Evolutionary conservation across 495 filamentous ascomycete genomes (phyloP).

Genomic region (Aspergillus affinis): DNA sequence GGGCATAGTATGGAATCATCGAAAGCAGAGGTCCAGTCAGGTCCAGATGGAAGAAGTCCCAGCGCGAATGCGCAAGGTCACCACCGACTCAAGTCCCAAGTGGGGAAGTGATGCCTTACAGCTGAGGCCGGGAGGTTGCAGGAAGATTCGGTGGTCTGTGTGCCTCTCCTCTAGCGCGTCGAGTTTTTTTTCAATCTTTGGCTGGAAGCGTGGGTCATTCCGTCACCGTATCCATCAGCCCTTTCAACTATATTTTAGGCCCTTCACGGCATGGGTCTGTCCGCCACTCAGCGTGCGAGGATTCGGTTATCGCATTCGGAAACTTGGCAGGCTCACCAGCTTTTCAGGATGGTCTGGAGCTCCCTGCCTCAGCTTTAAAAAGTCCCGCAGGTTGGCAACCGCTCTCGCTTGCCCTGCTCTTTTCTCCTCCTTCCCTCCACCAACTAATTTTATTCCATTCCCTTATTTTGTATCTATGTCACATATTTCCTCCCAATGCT

Average conservation of each 20-base stretch:
- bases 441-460: background rate
- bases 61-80: too few species aligned
- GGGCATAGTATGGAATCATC: too few species aligned
- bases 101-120: background rate
- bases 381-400: background rate
- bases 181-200: background rate
- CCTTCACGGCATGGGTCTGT: background rate
- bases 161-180: background rate
- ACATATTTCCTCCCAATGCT: background rate
- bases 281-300: background rate
- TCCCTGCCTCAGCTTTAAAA: background rate
- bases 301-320: background rate
- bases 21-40: too few species aligned
- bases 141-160: background rate
- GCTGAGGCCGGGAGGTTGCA: background rate
- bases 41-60: too few species aligned
- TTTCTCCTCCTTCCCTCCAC: background rate
- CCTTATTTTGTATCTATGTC: background rate
- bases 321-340: background rate
- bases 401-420: background rate
- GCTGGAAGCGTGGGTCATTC: background rate
- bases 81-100: too few species aligned
- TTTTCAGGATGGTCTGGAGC: background rate
- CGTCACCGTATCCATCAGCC: too few species aligned
- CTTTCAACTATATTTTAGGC: too few species aligned